Base-by-base conservation (phyloP, 371 early-diverging fungal species). In the Lichtheimia ramosa region DNA sequence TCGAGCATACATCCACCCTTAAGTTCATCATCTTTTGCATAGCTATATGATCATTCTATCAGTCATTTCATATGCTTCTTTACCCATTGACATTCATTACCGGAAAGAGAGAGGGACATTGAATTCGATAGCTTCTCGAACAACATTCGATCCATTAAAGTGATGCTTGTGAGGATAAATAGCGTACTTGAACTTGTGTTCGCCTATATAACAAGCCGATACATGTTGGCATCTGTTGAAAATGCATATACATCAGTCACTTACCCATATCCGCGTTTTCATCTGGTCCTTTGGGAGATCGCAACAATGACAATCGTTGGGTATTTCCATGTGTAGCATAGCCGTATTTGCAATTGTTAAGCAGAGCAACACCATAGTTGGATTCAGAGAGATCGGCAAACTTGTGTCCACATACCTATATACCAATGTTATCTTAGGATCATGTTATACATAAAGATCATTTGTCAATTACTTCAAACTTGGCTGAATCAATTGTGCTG, bases 291-390 rank as follows among this genome's bases (percentile, higher is more conserved):
- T 96, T 98, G 16, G 97, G 94, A 0, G 96, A 73, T 5, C 96
- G 83, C 49, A 98, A 69, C 13, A 98, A 63, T 1, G 93, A 90
- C 49, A 98, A 69, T 0, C 92, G 71, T 81, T 97, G 96, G 0
- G 84, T 78, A 55, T 91, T 92, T 10, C 79, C 91, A 54, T 92
- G 87, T 21, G 89, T 89, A 0, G 96, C 84, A 74, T 92, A 93
- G 7, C 92, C 91, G 61, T 92, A 95, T 60, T 92, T 96, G 86
- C 93, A 88, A 69, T 98, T 96, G 68, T 93, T 97, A 57, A 97
- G 64, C 55, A 98, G 69, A 0, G 97, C 89, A n/a, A 96, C 90
- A 48, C 99, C 99, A 69, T 92, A 96, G 2, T 94, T 96, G 50
- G 82, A 87, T 63, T 98, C 97, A 0, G 94, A 94, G 14, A 95